Conservation (phyloP, 2,329 filamentous ascomycete species). For the Talaromyces sp. region DNA sequence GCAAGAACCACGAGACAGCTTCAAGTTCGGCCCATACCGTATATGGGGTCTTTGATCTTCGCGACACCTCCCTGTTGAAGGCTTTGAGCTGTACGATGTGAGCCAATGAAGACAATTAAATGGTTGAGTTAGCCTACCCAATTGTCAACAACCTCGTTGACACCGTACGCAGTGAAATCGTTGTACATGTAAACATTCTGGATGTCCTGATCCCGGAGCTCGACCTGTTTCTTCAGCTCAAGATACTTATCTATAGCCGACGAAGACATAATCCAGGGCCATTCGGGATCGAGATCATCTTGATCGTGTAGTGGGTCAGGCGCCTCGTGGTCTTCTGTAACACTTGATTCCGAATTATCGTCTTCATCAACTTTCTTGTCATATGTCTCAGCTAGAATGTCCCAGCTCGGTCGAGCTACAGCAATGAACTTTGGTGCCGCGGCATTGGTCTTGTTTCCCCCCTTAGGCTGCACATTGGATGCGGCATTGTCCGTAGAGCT, state of each 20-base stretch:
- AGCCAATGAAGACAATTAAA: not conserved
- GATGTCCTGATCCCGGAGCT: slow-evolving; percentile 8
- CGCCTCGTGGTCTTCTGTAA: not conserved
- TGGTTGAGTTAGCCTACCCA: slow-evolving; percentile 8
- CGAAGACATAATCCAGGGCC: slow-evolving; percentile 8
- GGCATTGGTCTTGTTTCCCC: not conserved
- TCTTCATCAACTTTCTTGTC: not conserved
- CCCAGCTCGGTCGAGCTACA: slow-evolving; percentile 11
- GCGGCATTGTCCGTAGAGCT: not conserved
- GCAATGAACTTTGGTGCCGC: slow-evolving; percentile 5
- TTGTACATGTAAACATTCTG: slow-evolving; percentile 12
- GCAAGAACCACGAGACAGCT: slow-evolving; percentile 9
- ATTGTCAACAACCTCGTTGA: slow-evolving; percentile 13
- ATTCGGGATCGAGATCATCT: slow-evolving; percentile 4
- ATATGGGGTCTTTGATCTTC: slow-evolving; percentile 4
- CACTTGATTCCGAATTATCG: not conserved
- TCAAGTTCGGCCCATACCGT: slow-evolving; percentile 13
- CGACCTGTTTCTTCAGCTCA: slow-evolving; percentile 4
- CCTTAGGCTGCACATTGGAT: not conserved
- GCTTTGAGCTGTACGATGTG: slow-evolving; percentile 10
- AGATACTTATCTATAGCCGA: not conserved
- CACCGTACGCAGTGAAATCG: slow-evolving; percentile 13
- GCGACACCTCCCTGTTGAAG: slow-evolving; percentile 11
- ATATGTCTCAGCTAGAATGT: not conserved
- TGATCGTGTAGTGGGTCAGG: not conserved